Evolutionary conservation across 2,329 filamentous ascomycete genomes (phyloP), one percentile per base, ranked within the genome.

Genomic region (Dothiorella sarmentorum): DNA sequence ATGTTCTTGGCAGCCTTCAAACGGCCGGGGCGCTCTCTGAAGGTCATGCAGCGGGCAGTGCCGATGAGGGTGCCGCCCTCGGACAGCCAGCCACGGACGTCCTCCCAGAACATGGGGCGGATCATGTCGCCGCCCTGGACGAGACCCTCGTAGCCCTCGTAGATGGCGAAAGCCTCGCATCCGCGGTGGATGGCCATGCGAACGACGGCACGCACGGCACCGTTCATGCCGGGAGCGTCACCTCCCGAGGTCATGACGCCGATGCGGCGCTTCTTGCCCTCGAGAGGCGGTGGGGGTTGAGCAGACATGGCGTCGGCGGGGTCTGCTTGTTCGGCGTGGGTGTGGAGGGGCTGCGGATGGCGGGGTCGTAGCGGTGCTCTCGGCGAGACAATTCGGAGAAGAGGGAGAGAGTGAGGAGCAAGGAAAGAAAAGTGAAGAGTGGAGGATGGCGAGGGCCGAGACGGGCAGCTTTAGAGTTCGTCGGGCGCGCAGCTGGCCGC

Each of bases 51-150:
- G 63, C 94, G 84, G 59, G 94, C 94, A 38, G 94, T 97, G 62
- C 94, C 94, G 70, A 99, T 97, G 62, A 97, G 83, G 15, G 94
- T 99, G 63, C 94, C 94, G 63, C 94, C 94, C 72, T 96, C 91
- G 29, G 90, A 93, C 56, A 96, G 83, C 82, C 89, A 99, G 68
- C 94, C 93, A 67, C 94, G 88, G 59, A 99, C 94, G 71, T 97
- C 91, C 64, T 95, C 85, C 93, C 93, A 97, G 52, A 84, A 78
- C 85, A 96, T 90, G 76, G 90, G 84, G 67, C 84, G 85, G 76
- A 99, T 97, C 77, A 93, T 85, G 71, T 91, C 82, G 45, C 91
- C 91, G 66, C 93, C 94, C 65, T 89, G 85, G 26, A 99, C 93
- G 56, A 99, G 82, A 40, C 94, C 94, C 70, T 97, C 91, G 77